Evolutionary conservation across 1,284 basidiomycete genomes (phyloP).

Genomic region (Microbotryomycetes sp.): DNA sequence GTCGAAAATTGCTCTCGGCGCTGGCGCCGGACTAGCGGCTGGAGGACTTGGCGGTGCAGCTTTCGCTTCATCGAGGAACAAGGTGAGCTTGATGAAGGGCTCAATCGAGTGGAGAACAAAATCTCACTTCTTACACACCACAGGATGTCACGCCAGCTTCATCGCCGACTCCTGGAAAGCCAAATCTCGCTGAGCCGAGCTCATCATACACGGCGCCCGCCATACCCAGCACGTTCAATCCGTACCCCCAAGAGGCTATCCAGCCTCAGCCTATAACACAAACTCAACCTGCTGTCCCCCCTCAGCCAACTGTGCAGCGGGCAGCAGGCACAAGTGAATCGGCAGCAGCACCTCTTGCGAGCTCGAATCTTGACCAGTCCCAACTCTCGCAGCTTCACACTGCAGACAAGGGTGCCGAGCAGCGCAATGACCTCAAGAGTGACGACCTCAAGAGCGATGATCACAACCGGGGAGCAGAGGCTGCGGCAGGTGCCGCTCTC

Average conservation of each 20-base stretch:
- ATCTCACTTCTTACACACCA: not conserved
- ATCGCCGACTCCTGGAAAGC: not conserved
- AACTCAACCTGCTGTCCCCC: too few relatives aligned
- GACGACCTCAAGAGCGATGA: conserved; percentile 3
- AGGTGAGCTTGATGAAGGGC: too few relatives aligned
- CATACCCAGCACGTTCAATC: too few relatives aligned
- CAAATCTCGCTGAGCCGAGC: not conserved
- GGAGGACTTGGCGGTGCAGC: conserved; percentile 6
- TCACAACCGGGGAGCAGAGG: not conserved
- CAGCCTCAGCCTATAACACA: not conserved
- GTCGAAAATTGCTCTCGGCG: not conserved
- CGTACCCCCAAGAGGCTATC: not conserved
- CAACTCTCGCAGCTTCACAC: not conserved
- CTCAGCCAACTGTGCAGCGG: not conserved
- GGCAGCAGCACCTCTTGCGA: too few relatives aligned
- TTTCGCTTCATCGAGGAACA: not conserved
- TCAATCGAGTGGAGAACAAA: too few relatives aligned
- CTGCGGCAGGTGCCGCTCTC: conserved; percentile 9
- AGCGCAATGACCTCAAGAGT: not conserved
- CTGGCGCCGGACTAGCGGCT: conserved; percentile 1
- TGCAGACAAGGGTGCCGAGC: not conserved
- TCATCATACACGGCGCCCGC: not conserved
- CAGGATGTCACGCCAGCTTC: not conserved
- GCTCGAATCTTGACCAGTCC: too few relatives aligned
- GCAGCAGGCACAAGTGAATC: too few relatives aligned